A percentile compares a stretch with the other conserved stretches of the same genome.
Conservation (phyloP, 2,329 filamentous ascomycete genomes). For the Colletotrichum zoysiae region DNA sequence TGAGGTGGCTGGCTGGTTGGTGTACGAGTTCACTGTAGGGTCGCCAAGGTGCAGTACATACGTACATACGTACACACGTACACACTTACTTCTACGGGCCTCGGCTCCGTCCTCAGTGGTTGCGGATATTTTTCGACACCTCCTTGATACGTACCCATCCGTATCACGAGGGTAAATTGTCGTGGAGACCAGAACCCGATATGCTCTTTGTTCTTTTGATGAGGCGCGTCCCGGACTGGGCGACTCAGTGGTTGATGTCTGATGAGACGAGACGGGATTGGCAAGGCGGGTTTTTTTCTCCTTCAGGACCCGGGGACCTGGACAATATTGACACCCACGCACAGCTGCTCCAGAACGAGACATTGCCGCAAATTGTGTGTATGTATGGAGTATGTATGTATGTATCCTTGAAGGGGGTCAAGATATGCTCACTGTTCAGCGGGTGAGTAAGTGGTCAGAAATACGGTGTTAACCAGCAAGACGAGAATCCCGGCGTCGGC, state of each 20-base stretch:
- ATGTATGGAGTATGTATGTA: no score
- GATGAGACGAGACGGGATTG: slow-evolving; percentile 3
- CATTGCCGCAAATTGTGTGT: not conserved
- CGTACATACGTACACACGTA: no score
- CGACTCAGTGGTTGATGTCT: not conserved
- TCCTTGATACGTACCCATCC: slow-evolving; percentile 35
- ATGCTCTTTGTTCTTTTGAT: not conserved
- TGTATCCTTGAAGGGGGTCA: not conserved
- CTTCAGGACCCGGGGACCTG: not conserved
- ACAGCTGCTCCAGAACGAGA: slow-evolving; percentile 15
- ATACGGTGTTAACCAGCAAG: not conserved
- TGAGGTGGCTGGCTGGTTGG: not conserved
- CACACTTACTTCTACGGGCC: slow-evolving; percentile 4
- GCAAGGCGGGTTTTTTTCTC: not conserved
- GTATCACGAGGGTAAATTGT: slow-evolving; percentile 29
- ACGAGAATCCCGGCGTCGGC: no score
- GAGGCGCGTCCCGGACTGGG: not conserved
- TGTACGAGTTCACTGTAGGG: not conserved
- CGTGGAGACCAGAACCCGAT: slow-evolving; percentile 20
- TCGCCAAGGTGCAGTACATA: not conserved
- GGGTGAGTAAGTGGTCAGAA: not conserved
- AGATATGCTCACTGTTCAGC: slow-evolving; percentile 1
- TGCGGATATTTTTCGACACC: slow-evolving; percentile 16
- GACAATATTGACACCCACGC: not conserved
- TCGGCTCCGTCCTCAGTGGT: slow-evolving; percentile 12